These are phyloP conservation scores for Nissolia schottii DNA, from an alignment of 306 rosid genomes.

Conservation along the genomic window DNA sequence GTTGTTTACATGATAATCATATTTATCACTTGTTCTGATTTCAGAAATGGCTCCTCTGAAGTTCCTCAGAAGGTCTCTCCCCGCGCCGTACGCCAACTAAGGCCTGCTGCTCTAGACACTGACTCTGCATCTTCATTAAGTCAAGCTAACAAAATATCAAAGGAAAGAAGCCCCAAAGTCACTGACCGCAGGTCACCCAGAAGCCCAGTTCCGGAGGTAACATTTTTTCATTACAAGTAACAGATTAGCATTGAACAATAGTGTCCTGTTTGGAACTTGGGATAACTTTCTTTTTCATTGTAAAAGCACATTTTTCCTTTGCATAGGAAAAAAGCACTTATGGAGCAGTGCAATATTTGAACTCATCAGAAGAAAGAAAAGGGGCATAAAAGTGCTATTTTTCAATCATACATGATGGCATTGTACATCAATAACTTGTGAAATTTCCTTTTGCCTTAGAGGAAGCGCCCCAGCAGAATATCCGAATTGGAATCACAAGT, in stretches of 20 bases:
- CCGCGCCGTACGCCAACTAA: constrained; percentile 60
- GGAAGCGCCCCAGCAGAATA: constrained; percentile 77
- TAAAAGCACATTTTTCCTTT: too few relatives aligned
- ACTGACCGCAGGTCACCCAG: constrained; percentile 73
- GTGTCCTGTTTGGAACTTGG: neutral
- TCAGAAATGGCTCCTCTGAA: constrained; percentile 72
- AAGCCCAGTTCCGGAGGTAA: constrained; percentile 84
- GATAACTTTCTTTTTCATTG: neutral
- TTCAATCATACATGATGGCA: neutral
- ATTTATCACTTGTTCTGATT: constrained; percentile 3
- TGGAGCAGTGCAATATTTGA: neutral
- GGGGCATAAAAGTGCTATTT: neutral
- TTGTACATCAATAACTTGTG: neutral
- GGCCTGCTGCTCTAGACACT: constrained; percentile 52
- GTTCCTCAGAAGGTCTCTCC: constrained; percentile 75
- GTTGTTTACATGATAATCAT: neutral
- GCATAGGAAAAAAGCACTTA: neutral
- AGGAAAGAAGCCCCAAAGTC: constrained; percentile 86
- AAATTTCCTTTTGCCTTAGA: constrained; percentile 40
- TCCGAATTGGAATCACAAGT: constrained; percentile 85
- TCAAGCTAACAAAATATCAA: constrained; percentile 48
- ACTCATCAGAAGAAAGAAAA: neutral
- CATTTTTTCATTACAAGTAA: neutral
- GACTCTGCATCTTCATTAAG: constrained; percentile 48
- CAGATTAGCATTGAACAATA: neutral